Conservation (phyloP, 2,329 filamentous ascomycete genomes). For the Cladorrhinum sp. region DNA sequence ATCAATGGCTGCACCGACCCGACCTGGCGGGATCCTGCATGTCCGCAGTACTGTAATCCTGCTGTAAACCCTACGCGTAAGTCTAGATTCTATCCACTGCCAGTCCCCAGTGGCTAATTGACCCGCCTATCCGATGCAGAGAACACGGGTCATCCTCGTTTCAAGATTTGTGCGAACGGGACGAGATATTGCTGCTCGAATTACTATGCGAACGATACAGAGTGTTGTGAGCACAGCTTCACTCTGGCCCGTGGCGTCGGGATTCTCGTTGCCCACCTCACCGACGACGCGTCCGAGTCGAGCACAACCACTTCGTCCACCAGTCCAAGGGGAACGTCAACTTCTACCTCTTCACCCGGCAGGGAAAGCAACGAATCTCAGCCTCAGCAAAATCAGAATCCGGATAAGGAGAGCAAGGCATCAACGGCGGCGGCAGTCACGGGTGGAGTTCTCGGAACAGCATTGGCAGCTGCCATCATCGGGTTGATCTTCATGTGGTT, state of each 20-base stretch:
- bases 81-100: background rate
- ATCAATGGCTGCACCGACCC: background rate
- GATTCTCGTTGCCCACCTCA: background rate
- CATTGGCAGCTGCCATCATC: background rate
- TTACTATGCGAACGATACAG: background rate
- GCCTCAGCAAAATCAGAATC: background rate
- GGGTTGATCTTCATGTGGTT: background rate
- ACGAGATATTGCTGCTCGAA: background rate
- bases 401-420: background rate
- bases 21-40: background rate
- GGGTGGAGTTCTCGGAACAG: background rate
- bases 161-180: background rate
- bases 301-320: background rate
- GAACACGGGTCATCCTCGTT: background rate
- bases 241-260: background rate
- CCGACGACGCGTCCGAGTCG: background rate
- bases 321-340: background rate
- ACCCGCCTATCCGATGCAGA: background rate
- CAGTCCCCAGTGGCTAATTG: too few species aligned
- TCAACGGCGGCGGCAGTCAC: background rate
- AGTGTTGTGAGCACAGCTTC: background rate
- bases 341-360: background rate
- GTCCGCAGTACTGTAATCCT: background rate
- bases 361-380: background rate
- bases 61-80: background rate